A percentile compares a stretch with the other conserved stretches of the same genome.
phyloP scores from a whole-genome alignment of 257 asterid species.

The Plantago major region DNA sequence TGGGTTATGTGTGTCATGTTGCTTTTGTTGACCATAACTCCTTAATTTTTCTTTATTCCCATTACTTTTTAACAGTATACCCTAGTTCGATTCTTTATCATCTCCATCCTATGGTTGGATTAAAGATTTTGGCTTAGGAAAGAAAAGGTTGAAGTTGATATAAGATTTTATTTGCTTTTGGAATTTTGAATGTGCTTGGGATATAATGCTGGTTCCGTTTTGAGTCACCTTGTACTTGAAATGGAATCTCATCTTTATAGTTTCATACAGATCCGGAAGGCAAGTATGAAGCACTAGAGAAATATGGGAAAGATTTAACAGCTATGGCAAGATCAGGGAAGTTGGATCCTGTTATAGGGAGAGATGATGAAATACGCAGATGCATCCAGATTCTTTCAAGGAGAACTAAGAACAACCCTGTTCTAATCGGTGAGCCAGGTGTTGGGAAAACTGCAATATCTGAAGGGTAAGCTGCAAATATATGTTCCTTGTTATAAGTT shows the following conservation, averaged over 20 bases:
- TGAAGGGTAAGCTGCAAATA: conserved; percentile 64
- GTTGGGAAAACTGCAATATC: conserved; percentile 98
- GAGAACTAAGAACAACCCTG: conserved; percentile 96
- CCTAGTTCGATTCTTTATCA: too few relatives aligned
- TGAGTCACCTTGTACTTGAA: neutral
- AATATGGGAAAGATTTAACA: conserved; percentile 94
- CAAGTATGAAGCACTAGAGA: conserved; percentile 82
- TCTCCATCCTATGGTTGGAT: too few relatives aligned
- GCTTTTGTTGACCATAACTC: too few relatives aligned
- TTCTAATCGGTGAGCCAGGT: conserved; percentile 94
- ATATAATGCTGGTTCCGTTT: neutral
- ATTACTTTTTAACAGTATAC: too few relatives aligned
- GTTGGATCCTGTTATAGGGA: conserved; percentile 96
- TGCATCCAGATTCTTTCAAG: conserved; percentile 95
- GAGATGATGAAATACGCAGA: conserved; percentile 96
- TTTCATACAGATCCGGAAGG: conserved; percentile 83
- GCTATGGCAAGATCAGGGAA: conserved; percentile 97
- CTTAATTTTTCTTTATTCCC: too few relatives aligned
- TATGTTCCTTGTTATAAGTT: neutral
- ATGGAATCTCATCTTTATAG: conserved; percentile 13
- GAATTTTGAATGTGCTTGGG: neutral
- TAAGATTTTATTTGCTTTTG: neutral
- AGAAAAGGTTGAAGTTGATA: too few relatives aligned
- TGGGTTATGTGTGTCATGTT: too few relatives aligned
- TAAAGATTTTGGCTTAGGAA: too few relatives aligned